Evolutionary conservation across 768 basidiomycete species (phyloP), one percentile per base, ranked within the genome.

Genomic region (Agaricus subrufescens): DNA sequence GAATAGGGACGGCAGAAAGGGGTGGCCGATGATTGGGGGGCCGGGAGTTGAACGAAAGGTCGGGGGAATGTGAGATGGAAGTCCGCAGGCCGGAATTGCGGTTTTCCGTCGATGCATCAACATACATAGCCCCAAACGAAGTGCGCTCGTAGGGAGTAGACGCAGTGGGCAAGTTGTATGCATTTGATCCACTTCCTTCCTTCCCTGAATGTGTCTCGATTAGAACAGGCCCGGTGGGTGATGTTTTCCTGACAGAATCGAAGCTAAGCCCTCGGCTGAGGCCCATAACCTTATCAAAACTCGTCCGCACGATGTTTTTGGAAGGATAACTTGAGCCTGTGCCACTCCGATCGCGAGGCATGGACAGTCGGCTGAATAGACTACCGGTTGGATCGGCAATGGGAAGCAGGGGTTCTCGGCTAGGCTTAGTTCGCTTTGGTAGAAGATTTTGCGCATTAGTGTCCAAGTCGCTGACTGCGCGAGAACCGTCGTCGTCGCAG

Each of bases 321-420:
- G 63, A 14, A 62, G 58, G 4, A 63, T 58, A 15, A 12, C 62
- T 58, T 2, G 64, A 61, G 43, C 59, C 61, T 3, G 67, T 60
- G 12, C 62, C 63, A 56, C 60, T 67, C n/a, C 64, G 61, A 15
- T 65, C 65, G 44, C 58, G 61, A 6, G 54, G 27, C n/a, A 60
- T 50, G 14, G 69, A 66, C 19, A 67, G 62, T 25, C 65, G 64
- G 39, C 74, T 56, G 19, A 64, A 46, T 47, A 60, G 60, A 50
- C 62, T 66, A 55, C 63, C 58, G 23, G 66, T 64, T n/a, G 75
- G 55, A 43, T 50, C 42, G 23, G 12, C 71, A 40, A 83, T 69
- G 6, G 89, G 87, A 3, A 91, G 75, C 43, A 91, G 74, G 1
- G 87, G 87, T 59, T 91, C 90, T 30, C 85, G 80, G 65, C 89